These are phyloP conservation scores for Arthrobotrys sinensis DNA, from an alignment of 2,329 filamentous ascomycete genomes.

Conservation along the genomic window DNA sequence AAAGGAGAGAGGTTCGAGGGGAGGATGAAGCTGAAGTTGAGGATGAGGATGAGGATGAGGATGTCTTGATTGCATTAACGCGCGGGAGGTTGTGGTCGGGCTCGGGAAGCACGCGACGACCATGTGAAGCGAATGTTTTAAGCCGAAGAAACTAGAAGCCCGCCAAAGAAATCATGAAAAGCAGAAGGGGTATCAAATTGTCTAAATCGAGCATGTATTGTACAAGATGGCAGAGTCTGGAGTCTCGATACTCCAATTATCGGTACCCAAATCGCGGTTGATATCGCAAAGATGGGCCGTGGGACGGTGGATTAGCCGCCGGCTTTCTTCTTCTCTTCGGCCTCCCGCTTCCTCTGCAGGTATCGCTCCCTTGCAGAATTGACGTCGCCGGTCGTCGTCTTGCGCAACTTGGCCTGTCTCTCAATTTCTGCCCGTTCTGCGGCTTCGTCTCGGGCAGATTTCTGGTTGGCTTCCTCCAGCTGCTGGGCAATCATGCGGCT, in stretches of 20 bases:
- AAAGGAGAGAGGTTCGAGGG: neutral
- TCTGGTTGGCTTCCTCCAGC: slow-evolving; percentile 80
- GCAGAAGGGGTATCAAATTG: slow-evolving; percentile 47
- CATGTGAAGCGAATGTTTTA: slow-evolving; percentile 53
- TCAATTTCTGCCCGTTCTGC: slow-evolving; percentile 77
- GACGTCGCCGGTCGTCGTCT: slow-evolving; percentile 80
- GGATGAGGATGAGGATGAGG: slow-evolving; percentile 6
- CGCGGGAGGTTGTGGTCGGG: slow-evolving; percentile 43
- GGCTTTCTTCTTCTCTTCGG: slow-evolving; percentile 77
- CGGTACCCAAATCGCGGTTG: too few species aligned
- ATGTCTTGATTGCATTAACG: slow-evolving; percentile 29
- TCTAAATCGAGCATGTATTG: slow-evolving; percentile 40
- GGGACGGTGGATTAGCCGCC: slow-evolving; percentile 62
- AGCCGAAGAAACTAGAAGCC: slow-evolving; percentile 43
- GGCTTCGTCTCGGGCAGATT: slow-evolving; percentile 78
- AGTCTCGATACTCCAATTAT: neutral
- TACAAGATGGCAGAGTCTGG: slow-evolving; percentile 12
- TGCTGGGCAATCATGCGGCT: slow-evolving; percentile 84
- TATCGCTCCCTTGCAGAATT: slow-evolving; percentile 85
- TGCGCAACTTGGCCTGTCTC: slow-evolving; percentile 80
- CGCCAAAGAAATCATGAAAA: slow-evolving; percentile 22
- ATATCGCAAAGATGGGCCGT: too few species aligned
- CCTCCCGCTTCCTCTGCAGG: slow-evolving; percentile 81
- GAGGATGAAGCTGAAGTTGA: slow-evolving; percentile 22
- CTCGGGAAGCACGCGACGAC: slow-evolving; percentile 49